Evolutionary conservation across 139 green algal genomes (phyloP), one percentile per base, ranked within the genome.

Genomic region (Trebouxia sp.): DNA sequence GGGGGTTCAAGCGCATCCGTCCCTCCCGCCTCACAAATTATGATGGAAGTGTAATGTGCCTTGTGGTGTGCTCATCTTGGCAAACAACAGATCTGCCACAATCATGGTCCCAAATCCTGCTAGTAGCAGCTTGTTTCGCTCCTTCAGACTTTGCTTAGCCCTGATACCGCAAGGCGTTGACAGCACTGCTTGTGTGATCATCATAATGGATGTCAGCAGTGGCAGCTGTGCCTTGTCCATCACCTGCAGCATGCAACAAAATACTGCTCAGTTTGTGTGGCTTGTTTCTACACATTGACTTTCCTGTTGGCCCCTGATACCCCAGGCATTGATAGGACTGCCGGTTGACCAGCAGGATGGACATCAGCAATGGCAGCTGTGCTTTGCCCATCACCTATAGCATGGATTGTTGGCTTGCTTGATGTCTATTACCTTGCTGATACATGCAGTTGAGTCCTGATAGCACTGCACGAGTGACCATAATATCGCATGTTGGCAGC

Each of bases 221-320:
- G 92, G 90, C 50, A 97, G 83, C 80, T 86, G 78, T 15, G 80
- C 77, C 76, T 90, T 91, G 50, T 89, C 75, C 89, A 97, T 93
- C 11, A 92, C 86, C 89, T 92, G 82, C 42, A 30, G n/a, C 28
- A n/a, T n/a, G 8, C 12, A 14, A 41, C n/a, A 17, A 12, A 67
- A 37, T 1, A n/a, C 14, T n/a, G 37, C 15, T 45, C 3, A 72
- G 22, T 22, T 72, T 24, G n/a, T 72, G 17, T 39, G 56, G 14
- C 22, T 69, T 32, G 22, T 35, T 22, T 17, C 24, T 69, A 22
- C n/a, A 69, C 20, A 58, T 3, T 17, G 50, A 58, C 50, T 58
- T 58, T 17, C 50, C 50, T 58, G 50, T n/a, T n/a, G 50, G 50
- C 50, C 15, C 20, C 17, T 62, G 50, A n/a, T 62, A 62, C 50